These are phyloP conservation scores for Gastroboletus turbinatus DNA, from an alignment of 1,284 basidiomycete genomes.

Conservation along the genomic window DNA sequence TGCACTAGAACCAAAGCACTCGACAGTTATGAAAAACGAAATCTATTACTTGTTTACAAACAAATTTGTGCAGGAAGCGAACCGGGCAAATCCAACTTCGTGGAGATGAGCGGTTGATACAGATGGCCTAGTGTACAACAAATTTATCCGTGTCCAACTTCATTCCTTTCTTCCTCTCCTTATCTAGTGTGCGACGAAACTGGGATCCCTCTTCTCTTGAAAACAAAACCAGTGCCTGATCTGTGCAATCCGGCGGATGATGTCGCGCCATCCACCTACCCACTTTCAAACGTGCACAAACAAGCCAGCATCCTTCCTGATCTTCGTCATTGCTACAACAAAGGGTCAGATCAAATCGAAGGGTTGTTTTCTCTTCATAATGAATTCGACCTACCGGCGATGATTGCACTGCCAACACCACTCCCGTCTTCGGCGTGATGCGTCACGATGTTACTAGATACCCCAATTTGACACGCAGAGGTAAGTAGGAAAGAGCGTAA, in stretches of 20 bases:
- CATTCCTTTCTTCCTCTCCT: not conserved
- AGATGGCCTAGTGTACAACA: conserved; percentile 19
- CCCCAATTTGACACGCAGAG: not conserved
- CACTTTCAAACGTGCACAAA: conserved; percentile 36
- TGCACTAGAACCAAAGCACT: not conserved
- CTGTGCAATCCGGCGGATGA: not conserved
- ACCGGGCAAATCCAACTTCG: not conserved
- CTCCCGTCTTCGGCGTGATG: conserved; percentile 94
- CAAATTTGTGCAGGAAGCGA: not conserved
- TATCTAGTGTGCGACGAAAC: conserved; percentile 11
- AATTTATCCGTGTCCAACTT: conserved; percentile 4
- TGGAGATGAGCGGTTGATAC: conserved; percentile 6
- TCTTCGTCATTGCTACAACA: conserved; percentile 60
- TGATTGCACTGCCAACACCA: conserved; percentile 94
- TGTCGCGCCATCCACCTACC: not conserved
- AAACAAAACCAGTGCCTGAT: not conserved
- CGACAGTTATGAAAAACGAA: not conserved
- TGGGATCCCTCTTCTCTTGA: not conserved
- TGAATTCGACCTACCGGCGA: conserved; percentile 67
- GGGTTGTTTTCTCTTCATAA: not conserved
- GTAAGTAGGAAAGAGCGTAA: not conserved
- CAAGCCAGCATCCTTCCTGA: conserved; percentile 49
- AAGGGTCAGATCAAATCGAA: not conserved
- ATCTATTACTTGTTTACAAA: not conserved
- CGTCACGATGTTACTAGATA: conserved; percentile 74